These are phyloP conservation scores for Blastobotrys chiropterorum DNA, from an alignment of 805 yeast genomes.

Conservation along the genomic window DNA sequence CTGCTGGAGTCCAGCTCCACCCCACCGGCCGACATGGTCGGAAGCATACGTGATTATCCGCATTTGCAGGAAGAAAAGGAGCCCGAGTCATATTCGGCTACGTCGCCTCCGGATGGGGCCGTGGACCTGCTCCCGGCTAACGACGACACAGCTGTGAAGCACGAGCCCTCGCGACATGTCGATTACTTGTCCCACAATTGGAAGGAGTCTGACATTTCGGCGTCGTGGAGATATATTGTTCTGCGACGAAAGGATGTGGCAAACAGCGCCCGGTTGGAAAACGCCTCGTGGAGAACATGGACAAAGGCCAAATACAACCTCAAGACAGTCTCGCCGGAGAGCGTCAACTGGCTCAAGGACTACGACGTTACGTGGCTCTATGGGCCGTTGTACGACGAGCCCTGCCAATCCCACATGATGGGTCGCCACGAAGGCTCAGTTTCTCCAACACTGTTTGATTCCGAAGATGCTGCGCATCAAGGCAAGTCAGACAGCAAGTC, in stretches of 20 bases:
- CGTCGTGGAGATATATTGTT: constrained; percentile 92
- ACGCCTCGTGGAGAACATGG: constrained; percentile 95
- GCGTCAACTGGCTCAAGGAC: constrained; percentile 94
- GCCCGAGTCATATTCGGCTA: constrained; percentile 1
- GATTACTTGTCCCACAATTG: constrained; percentile 94
- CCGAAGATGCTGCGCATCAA: neutral
- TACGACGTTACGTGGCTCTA: constrained; percentile 96
- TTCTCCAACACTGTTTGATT: constrained; percentile 8
- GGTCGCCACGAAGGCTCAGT: constrained; percentile 1
- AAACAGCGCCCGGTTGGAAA: constrained; percentile 69
- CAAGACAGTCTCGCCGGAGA: constrained; percentile 80
- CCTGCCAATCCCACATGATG: constrained; percentile 16
- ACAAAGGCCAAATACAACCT: constrained; percentile 64
- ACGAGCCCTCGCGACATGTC: constrained; percentile 84
- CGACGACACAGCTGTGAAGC: constrained; percentile 74
- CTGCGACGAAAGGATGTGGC: constrained; percentile 78
- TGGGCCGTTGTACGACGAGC: constrained; percentile 69
- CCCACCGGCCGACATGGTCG: constrained; percentile 29
- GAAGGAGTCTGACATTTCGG: constrained; percentile 90
- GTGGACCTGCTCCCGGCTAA: constrained; percentile 19
- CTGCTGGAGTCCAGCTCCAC: constrained; percentile 48
- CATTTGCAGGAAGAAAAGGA: constrained; percentile 12
- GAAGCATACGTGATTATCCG: constrained; percentile 21
- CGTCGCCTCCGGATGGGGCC: constrained; percentile 20
- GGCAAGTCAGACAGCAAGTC: constrained; percentile 1